A percentile compares a stretch with the other conserved stretches of the same genome.
These are phyloP conservation scores for Aspergillus calidoustus DNA, from an alignment of 2,329 filamentous ascomycete species.

Conservation along the genomic window DNA sequence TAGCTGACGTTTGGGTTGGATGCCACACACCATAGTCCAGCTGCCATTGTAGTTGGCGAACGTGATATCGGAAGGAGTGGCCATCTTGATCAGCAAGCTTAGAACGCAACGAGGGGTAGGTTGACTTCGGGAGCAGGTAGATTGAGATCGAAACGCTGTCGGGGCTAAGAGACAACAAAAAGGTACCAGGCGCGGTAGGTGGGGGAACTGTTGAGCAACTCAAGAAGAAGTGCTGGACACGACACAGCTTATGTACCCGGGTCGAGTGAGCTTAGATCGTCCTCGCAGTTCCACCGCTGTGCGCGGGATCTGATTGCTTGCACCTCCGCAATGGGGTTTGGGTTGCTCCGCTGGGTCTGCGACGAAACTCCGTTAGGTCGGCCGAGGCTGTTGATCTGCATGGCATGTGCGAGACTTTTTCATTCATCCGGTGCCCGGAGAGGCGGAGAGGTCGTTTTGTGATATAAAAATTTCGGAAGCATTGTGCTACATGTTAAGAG, in stretches of 20 bases:
- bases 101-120: not conserved
- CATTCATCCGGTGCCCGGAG: not conserved
- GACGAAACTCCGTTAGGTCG: not conserved
- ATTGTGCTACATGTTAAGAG: not conserved
- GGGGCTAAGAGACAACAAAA: not conserved
- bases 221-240: not conserved
- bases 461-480: not conserved
- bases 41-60: slow-evolving; percentile 70
- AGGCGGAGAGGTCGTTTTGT: not conserved
- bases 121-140: not conserved
- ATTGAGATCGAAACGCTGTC: not conserved
- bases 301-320: slow-evolving; percentile 6
- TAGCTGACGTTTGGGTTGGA: not conserved
- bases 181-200: not conserved
- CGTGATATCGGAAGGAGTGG: slow-evolving; percentile 69
- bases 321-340: slow-evolving; percentile 5
- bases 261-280: not conserved
- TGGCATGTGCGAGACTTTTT: not conserved
- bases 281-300: slow-evolving; percentile 5
- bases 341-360: not conserved
- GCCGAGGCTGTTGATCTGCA: not conserved
- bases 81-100: slow-evolving; percentile 59
- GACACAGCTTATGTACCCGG: slow-evolving; percentile 4
- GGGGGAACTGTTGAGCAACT: not conserved
- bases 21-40: slow-evolving; percentile 68